Conservation (phyloP, 164 flowering plant species). For the Malania oleifera region DNA sequence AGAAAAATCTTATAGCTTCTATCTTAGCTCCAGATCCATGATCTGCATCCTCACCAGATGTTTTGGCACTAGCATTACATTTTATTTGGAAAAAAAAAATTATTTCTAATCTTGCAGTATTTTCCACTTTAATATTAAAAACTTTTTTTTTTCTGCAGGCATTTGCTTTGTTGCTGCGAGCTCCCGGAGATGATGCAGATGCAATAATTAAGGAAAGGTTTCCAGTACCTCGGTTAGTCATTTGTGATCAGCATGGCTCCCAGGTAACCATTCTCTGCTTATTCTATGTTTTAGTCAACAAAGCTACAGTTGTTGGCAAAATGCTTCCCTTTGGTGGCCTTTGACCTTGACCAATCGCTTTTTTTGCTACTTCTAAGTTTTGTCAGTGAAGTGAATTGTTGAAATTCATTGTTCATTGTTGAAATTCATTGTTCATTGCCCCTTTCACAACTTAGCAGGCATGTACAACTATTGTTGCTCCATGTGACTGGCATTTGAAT, state of each 20-base stretch:
- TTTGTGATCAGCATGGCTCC: slow-evolving; percentile 97
- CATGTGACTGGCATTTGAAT: background rate
- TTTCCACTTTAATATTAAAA: background rate
- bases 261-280: slow-evolving; percentile 42
- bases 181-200: slow-evolving; percentile 80
- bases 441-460: too few species aligned
- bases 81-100: too few species aligned
- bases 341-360: background rate
- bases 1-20: too few species aligned
- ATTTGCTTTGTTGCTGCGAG: slow-evolving; percentile 73
- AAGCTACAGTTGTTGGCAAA: too few species aligned
- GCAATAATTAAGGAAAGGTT: slow-evolving; percentile 78
- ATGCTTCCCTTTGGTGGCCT: background rate
- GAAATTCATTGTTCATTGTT: background rate
- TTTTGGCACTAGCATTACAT: too few species aligned
- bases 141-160: slow-evolving; percentile 37
- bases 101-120: too few species aligned
- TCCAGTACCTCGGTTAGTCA: slow-evolving; percentile 86
- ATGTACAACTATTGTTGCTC: too few species aligned
- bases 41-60: too few species aligned
- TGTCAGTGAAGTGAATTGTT: background rate
- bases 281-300: too few species aligned
- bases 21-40: too few species aligned
- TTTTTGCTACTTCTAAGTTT: too few species aligned
- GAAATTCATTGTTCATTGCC: background rate